A percentile compares a stretch with the other conserved stretches of the same genome.
Conservation (phyloP, 257 asterid species). For the Fraxinus americana region DNA sequence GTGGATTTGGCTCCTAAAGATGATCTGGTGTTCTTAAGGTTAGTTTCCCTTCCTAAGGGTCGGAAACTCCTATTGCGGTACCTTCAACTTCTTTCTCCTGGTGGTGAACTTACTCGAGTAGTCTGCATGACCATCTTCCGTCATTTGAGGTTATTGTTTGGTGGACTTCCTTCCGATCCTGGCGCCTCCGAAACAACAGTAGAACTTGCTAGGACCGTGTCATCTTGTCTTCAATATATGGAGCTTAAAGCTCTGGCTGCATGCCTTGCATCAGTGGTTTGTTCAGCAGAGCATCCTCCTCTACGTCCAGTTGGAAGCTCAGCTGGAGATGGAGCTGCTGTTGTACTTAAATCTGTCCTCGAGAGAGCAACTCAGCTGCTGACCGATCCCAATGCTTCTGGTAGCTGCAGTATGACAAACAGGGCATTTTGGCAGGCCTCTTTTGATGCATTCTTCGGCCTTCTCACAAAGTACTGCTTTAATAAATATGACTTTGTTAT, state of each 20-base stretch:
- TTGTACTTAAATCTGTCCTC: slow-evolving; percentile 65
- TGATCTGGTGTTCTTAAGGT: slow-evolving; percentile 60
- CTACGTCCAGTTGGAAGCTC: slow-evolving; percentile 68
- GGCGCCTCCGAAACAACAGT: slow-evolving; percentile 34
- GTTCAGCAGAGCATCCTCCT: slow-evolving; percentile 74
- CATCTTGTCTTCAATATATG: slow-evolving; percentile 48
- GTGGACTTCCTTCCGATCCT: slow-evolving; percentile 49
- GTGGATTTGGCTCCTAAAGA: slow-evolving; percentile 56
- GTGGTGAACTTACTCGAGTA: slow-evolving; percentile 57
- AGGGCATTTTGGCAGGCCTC: slow-evolving; percentile 86
- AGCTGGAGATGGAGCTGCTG: slow-evolving; percentile 77
- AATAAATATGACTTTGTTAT: slow-evolving; percentile 60
- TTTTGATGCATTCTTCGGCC: slow-evolving; percentile 67
- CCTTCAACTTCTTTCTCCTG: slow-evolving; percentile 59
- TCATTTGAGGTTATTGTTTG: slow-evolving; percentile 73
- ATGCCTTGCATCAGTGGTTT: slow-evolving; percentile 82
- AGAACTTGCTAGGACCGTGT: slow-evolving; percentile 46
- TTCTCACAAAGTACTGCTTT: slow-evolving; percentile 69
- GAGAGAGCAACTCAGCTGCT: slow-evolving; percentile 73
- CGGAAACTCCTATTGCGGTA: slow-evolving; percentile 59
- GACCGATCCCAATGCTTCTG: slow-evolving; percentile 55
- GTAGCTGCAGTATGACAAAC: slow-evolving; percentile 49
- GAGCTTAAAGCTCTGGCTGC: slow-evolving; percentile 74
- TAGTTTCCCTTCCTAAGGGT: slow-evolving; percentile 75
- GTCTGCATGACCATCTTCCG: slow-evolving; percentile 85